Conservation (phyloP, 2,329 filamentous ascomycete genomes). For the Sporothrix dimorphospora region DNA sequence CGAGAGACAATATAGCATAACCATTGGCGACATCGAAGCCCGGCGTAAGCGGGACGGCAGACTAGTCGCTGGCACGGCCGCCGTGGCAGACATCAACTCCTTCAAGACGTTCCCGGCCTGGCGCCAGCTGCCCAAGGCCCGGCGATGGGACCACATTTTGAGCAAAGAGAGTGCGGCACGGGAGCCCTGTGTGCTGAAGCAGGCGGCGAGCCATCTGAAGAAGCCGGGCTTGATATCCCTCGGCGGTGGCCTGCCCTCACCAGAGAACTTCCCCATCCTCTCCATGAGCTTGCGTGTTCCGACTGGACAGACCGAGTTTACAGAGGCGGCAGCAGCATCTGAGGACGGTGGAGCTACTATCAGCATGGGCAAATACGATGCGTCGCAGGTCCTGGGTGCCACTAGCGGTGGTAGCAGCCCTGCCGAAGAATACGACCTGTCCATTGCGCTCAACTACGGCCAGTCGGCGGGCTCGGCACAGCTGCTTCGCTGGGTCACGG, state of each 20-base stretch:
- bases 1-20: constrained; percentile 45
- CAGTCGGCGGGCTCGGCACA: constrained; percentile 85
- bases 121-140: constrained; percentile 72
- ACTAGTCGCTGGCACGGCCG: constrained; percentile 75
- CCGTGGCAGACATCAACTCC: constrained; percentile 75
- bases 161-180: constrained; percentile 64
- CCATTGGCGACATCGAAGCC: constrained; percentile 67
- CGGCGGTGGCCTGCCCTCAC: constrained; percentile 86
- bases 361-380: constrained; percentile 82
- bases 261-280: constrained; percentile 91
- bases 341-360: constrained; percentile 58
- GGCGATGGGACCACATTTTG: constrained; percentile 74
- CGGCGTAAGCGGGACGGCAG: constrained; percentile 72
- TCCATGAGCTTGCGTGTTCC: constrained; percentile 76
- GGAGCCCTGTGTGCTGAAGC: constrained; percentile 75
- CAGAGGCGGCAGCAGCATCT: constrained; percentile 65
- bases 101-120: constrained; percentile 68
- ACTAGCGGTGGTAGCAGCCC: constrained; percentile 44
- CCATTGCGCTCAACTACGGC: constrained; percentile 90
- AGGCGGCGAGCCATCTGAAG: constrained; percentile 76
- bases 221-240: constrained; percentile 87
- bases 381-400: constrained; percentile 49
- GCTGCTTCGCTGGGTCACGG: constrained; percentile 85
- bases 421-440: constrained; percentile 66
- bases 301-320: constrained; percentile 64